phyloP scores from a whole-genome alignment of 2,329 filamentous ascomycete genomes.

The Plenodomus lindquistii region DNA sequence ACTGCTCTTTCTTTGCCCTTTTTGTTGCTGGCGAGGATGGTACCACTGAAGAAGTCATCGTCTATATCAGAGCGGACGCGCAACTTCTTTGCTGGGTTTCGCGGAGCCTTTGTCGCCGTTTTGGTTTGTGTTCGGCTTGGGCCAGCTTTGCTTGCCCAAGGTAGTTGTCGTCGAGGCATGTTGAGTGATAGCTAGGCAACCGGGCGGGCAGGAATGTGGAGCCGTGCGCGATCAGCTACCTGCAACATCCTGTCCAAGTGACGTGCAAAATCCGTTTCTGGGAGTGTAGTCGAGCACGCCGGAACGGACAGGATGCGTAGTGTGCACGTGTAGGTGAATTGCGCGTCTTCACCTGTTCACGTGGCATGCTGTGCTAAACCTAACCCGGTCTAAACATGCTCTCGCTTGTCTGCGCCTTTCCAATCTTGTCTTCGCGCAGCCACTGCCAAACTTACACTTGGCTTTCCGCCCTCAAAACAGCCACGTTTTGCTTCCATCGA shows the following conservation, averaged over 20 bases:
- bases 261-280: neutral
- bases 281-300: neutral
- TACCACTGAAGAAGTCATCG: constrained; percentile 33
- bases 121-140: constrained; percentile 23
- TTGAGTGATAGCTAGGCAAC: constrained; percentile 1
- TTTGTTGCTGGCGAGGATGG: constrained; percentile 17
- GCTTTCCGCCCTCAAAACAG: constrained; percentile 21
- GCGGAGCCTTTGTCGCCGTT: constrained; percentile 5
- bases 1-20: constrained; percentile 24
- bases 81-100: constrained; percentile 14
- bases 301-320: constrained; percentile 4
- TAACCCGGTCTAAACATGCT: constrained; percentile 20
- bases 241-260: neutral
- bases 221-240: neutral
- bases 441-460: constrained; percentile 8
- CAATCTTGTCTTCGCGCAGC: constrained; percentile 15
- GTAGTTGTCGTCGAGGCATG: constrained; percentile 59
- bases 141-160: constrained; percentile 52
- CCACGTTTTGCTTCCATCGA: constrained; percentile 37
- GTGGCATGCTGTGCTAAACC: constrained; percentile 17
- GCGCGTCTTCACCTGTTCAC: constrained; percentile 19
- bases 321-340: constrained; percentile 21
- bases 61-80: constrained; percentile 20
- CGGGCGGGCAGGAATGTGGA: neutral
- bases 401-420: constrained; percentile 33